A percentile compares a stretch with the other conserved stretches of the same genome.
Evolutionary conservation across 495 filamentous ascomycete species (phyloP).

Genomic region (Extremus antarcticus): DNA sequence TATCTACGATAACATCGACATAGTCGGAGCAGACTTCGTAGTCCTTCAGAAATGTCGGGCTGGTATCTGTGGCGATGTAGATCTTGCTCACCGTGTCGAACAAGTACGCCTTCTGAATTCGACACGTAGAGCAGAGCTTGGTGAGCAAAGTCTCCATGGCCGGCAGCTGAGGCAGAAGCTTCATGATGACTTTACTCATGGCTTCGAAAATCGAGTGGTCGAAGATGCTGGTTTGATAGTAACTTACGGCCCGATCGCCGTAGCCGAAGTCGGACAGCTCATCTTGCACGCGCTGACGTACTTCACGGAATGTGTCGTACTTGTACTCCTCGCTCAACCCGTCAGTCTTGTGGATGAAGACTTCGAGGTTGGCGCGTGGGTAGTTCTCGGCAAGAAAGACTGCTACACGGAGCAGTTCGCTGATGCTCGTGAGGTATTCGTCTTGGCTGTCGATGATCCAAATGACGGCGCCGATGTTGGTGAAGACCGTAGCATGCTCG

Average conservation of each 20-base stretch:
- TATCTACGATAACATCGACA: constrained; percentile 93
- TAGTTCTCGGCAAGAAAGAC: constrained; percentile 76
- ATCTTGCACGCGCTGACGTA: constrained; percentile 92
- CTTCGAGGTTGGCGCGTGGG: constrained; percentile 86
- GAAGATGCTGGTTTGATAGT: constrained; percentile 93
- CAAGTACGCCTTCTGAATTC: constrained; percentile 93
- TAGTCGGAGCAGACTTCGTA: constrained; percentile 98
- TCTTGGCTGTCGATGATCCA: constrained; percentile 99
- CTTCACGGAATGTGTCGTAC: constrained; percentile 83
- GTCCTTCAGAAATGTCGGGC: constrained; percentile 79
- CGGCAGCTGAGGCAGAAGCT: constrained; percentile 83
- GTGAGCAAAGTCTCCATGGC: constrained; percentile 87
- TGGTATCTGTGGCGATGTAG: constrained; percentile 91
- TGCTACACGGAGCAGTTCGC: constrained; percentile 76
- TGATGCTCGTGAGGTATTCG: constrained; percentile 83
- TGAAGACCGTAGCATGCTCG: constrained; percentile 86
- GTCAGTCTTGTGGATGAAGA: constrained; percentile 98
- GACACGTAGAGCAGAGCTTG: constrained; percentile 74
- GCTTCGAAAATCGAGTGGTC: constrained; percentile 97
- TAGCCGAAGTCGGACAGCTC: constrained; percentile 85
- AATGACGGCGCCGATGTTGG: constrained; percentile 82
- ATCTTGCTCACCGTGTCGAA: constrained; percentile 97
- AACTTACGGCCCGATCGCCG: constrained; percentile 83
- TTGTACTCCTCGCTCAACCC: constrained; percentile 91
- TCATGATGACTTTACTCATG: constrained; percentile 95